Base-by-base conservation (phyloP, 306 rosid genomes). In the Sesbania bispinosa region DNA sequence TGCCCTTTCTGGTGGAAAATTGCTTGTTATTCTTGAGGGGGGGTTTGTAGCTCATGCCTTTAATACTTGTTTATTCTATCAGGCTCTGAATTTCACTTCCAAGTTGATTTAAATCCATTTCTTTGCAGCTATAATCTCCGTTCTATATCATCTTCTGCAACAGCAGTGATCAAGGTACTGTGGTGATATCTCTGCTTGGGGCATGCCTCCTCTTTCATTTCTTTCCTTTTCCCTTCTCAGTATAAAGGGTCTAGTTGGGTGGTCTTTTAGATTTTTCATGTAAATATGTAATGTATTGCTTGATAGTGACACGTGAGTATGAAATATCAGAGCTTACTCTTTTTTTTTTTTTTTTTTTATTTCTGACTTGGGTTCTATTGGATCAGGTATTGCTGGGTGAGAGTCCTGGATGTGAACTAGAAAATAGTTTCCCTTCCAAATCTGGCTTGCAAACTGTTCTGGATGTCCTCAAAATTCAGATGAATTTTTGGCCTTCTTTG, bases 11-110 rank as follows among this genome's bases (percentile, higher is more conserved):
- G 86, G 90, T 64, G 99, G 99, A 84, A 94, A 94, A 85, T 63
- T 94, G 86, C 95, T 94, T 61, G 97, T 94, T 69, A 89, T 91
- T 83, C 97, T 94, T 32, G 97, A 89, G 90, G 99, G 97, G 78
- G 97, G 97, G 99, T 94, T 51, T 67, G 99, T 86, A 54, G 41
- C 77, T 86, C 60, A 65, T 52, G 60, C 80, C 76, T 78, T 83
- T 76, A 55, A 16, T 77, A 45, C 29, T 55, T 71, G 39, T 72
- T 60, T 43, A 63, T 67, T 65, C 14, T 69, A 42, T 36, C 26
- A 39, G 26, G 13, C 58, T 81, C 13, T 58, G 26, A 48, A 46
- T 77, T 67, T 20, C 30, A 2, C 73, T 69, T 61, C 5, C 5
- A 21, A 41, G 64, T 47, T 79, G 77, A 85, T 63, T 53, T 71